Percentiles rank a stretch among this genome's conserved stretches.
Evolutionary conservation across 495 filamentous ascomycete species (phyloP).

Genomic region (Aspergillus wentii): DNA sequence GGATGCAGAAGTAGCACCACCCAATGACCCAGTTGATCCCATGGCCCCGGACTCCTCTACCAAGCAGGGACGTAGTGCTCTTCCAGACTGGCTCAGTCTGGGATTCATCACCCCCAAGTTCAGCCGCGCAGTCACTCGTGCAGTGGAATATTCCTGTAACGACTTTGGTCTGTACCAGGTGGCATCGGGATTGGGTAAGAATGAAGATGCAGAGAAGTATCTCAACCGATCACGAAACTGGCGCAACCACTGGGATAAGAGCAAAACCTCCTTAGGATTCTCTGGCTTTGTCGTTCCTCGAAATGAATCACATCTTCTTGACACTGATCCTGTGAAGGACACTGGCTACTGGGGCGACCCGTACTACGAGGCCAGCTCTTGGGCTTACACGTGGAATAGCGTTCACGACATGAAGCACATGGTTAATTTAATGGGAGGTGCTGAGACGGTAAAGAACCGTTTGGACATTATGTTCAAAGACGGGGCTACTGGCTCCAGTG

Average conservation of each 20-base stretch:
- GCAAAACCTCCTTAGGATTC: slow-evolving; percentile 49
- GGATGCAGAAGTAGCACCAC: slow-evolving; percentile 59
- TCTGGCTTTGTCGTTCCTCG: slow-evolving; percentile 64
- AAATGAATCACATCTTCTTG: slow-evolving; percentile 48
- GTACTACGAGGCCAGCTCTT: slow-evolving; percentile 62
- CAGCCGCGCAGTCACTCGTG: slow-evolving; percentile 57
- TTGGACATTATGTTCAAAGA: slow-evolving; percentile 41
- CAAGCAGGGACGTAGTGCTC: slow-evolving; percentile 65
- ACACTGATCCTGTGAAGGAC: slow-evolving; percentile 47
- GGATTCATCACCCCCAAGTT: slow-evolving; percentile 63
- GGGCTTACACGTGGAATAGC: slow-evolving; percentile 66
- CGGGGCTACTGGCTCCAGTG: slow-evolving; percentile 44
- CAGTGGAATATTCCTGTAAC: slow-evolving; percentile 65
- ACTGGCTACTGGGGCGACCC: slow-evolving; percentile 61
- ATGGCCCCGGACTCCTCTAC: slow-evolving; percentile 58
- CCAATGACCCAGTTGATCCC: slow-evolving; percentile 58
- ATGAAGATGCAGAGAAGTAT: slow-evolving; percentile 53
- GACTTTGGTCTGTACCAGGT: slow-evolving; percentile 58
- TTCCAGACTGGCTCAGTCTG: slow-evolving; percentile 61
- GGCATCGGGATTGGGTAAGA: slow-evolving; percentile 47
- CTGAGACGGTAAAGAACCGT: slow-evolving; percentile 22
- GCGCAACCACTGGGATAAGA: slow-evolving; percentile 67
- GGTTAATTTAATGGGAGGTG: slow-evolving; percentile 54
- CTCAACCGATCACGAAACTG: slow-evolving; percentile 61
- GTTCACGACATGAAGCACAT: slow-evolving; percentile 63